These are phyloP conservation scores for Abortiporus biennis DNA, from an alignment of 1,284 basidiomycete species.

Conservation along the genomic window DNA sequence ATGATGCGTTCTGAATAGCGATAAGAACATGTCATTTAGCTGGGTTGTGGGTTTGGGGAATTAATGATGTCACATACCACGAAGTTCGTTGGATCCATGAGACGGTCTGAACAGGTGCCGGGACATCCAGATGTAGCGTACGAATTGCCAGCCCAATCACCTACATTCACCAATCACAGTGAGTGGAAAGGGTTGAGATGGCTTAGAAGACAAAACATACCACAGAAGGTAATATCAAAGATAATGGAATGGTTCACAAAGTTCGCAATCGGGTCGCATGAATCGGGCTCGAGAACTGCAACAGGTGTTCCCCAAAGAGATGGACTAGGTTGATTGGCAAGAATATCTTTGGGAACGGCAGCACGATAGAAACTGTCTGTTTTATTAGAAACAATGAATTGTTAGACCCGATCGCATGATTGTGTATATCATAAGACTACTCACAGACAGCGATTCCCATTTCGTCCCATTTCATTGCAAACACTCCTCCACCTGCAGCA, in stretches of 20 bases:
- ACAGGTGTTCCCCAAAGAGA: slow-evolving; percentile 59
- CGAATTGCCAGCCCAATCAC: slow-evolving; percentile 77
- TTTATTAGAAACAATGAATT: not conserved
- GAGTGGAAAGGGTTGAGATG: no score
- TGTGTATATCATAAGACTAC: slow-evolving; percentile 20
- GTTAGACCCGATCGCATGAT: not conserved
- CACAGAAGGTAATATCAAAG: slow-evolving; percentile 42
- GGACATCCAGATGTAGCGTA: slow-evolving; percentile 68
- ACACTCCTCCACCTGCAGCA: slow-evolving; percentile 66
- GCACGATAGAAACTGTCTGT: slow-evolving; percentile 71
- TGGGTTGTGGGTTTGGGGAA: no score
- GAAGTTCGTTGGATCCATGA: slow-evolving; percentile 66
- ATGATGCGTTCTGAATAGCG: slow-evolving; percentile 41
- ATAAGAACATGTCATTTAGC: slow-evolving; percentile 1
- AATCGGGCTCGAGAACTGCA: slow-evolving; percentile 48
- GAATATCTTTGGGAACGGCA: slow-evolving; percentile 63
- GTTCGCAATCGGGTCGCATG: slow-evolving; percentile 52
- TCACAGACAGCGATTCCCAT: slow-evolving; percentile 66
- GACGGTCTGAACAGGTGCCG: slow-evolving; percentile 56
- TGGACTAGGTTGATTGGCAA: slow-evolving; percentile 46
- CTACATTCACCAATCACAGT: no score
- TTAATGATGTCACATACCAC: slow-evolving; percentile 33
- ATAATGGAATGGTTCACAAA: slow-evolving; percentile 62
- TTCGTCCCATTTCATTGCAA: slow-evolving; percentile 76
- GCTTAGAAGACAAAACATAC: not conserved